Percentiles rank a stretch among this genome's conserved stretches.
These are phyloP conservation scores for Syncephalastrum sp. DNA, from an alignment of 371 early-diverging fungal genomes.

Conservation along the genomic window DNA sequence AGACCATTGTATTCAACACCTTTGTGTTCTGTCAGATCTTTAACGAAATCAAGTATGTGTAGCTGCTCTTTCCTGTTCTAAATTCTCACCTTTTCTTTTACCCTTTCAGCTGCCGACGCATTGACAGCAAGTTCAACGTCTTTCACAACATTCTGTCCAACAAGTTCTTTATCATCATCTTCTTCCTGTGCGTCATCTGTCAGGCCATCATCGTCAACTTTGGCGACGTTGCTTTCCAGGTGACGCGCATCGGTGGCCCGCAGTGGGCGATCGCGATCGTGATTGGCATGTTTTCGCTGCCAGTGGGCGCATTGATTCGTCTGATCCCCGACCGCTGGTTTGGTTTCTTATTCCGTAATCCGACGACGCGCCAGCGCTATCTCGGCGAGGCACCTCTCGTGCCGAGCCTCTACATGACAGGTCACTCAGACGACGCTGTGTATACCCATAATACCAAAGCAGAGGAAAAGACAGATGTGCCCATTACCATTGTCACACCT, in stretches of 20 bases:
- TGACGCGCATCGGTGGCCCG: slow-evolving; percentile 39
- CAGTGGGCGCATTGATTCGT: slow-evolving; percentile 67
- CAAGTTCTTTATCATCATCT: slow-evolving; percentile 53
- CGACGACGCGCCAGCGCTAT: slow-evolving; percentile 23
- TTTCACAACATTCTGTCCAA: slow-evolving; percentile 50
- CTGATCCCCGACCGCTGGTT: slow-evolving; percentile 52
- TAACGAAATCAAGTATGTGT: slow-evolving; percentile 65
- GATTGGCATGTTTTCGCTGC: slow-evolving; percentile 62
- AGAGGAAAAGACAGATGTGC: too few relatives aligned
- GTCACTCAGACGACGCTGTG: slow-evolving; percentile 7
- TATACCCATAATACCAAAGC: neutral
- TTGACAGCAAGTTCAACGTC: slow-evolving; percentile 60
- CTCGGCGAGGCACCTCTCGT: slow-evolving; percentile 10
- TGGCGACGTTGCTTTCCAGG: slow-evolving; percentile 56
- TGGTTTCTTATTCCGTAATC: slow-evolving; percentile 20
- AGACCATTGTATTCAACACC: slow-evolving; percentile 72
- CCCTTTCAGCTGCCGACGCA: slow-evolving; percentile 56
- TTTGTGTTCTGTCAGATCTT: slow-evolving; percentile 82
- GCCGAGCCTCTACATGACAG: slow-evolving; percentile 27
- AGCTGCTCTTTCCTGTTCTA: neutral
- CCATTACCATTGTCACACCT: too few relatives aligned
- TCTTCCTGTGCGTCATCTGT: slow-evolving; percentile 43
- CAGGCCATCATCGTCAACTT: slow-evolving; percentile 60
- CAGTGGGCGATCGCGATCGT: slow-evolving; percentile 69
- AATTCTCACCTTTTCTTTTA: slow-evolving; percentile 3